Percentiles rank a stretch among this genome's conserved stretches.
Conservation (phyloP, 2,329 filamentous ascomycete genomes). For the Aquanectria penicillioides region DNA sequence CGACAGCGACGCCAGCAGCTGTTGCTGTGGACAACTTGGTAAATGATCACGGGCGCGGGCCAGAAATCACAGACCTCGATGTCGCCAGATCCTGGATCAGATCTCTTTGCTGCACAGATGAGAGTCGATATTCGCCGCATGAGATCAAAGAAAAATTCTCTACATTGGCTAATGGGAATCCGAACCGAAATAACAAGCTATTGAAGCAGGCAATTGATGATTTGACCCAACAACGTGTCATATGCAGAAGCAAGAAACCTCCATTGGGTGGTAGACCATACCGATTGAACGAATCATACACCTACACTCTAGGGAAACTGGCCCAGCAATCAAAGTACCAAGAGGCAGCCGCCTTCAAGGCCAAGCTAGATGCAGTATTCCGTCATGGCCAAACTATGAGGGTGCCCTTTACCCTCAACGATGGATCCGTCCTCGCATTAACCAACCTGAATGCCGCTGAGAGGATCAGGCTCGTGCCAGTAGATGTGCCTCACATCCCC, state of each 20-base stretch:
- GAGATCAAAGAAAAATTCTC: slow-evolving; percentile 62
- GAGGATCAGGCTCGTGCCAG: slow-evolving; percentile 62
- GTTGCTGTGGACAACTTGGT: slow-evolving; percentile 36
- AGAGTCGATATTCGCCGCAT: slow-evolving; percentile 58
- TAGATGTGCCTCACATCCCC: slow-evolving; percentile 69
- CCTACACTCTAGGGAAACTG: slow-evolving; percentile 65
- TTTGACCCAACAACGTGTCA: slow-evolving; percentile 62
- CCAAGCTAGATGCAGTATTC: slow-evolving; percentile 66
- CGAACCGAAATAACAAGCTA: slow-evolving; percentile 52
- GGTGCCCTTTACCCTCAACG: slow-evolving; percentile 67
- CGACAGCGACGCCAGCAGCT: slow-evolving; percentile 59
- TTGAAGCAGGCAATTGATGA: slow-evolving; percentile 60
- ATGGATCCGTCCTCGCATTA: slow-evolving; percentile 74
- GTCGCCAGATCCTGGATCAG: slow-evolving; percentile 69
- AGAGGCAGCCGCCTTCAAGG: slow-evolving; percentile 69
- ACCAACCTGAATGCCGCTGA: slow-evolving; percentile 71
- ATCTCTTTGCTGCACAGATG: slow-evolving; percentile 65
- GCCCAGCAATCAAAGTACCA: slow-evolving; percentile 64
- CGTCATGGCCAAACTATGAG: slow-evolving; percentile 51
- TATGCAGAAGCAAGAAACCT: slow-evolving; percentile 68
- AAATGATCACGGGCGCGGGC: neutral
- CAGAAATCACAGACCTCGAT: slow-evolving; percentile 44
- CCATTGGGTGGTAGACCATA: slow-evolving; percentile 69
- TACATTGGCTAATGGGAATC: slow-evolving; percentile 55
- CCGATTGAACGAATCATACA: slow-evolving; percentile 68